Evolutionary conservation across 139 green algal genomes (phyloP), one percentile per base, ranked within the genome.

Genomic region (Mesostigma viride): DNA sequence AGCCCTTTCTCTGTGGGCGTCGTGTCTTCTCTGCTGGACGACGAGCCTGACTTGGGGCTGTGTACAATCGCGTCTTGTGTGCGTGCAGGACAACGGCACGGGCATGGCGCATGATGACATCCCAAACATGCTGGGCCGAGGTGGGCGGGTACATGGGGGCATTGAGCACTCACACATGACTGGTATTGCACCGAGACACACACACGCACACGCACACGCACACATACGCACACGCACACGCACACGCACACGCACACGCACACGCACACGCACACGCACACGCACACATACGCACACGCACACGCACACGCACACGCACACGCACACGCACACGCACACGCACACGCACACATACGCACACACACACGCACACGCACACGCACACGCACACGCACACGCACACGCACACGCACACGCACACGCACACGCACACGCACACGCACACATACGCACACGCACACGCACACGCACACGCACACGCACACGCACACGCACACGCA

Each of bases 91-190:
- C 86, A 97, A 96, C 71, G 91, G 91, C 24, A 81, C 69, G 36
- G 91, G 91, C 56, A 97, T 97, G 91, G 70, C 83, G 1, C 89
- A 96, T 78, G 78, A 84, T 5, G 86, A 96, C 80, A 96, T 97
- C 56, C 91, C 91, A 2, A 81, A 94, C 75, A 94, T 96, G 90
- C 82, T 97, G 34, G 91, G 91, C 34, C 63, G 63, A 44, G 63
- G 63, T 70, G 47, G 60, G 60, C 8, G n/a, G n/a, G n/a, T n/a
- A n/a, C n/a, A n/a, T n/a, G n/a, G n/a, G n/a, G n/a, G n/a, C n/a
- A n/a, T n/a, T n/a, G n/a, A n/a, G n/a, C 48, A 30, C 48, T 30
- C 17, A 26, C 8, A 59, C 48, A 30, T n/a, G 28, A 20, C 26
- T 59, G 8, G 20, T 30, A 20, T 31, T 24, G 28, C 48, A 30